Evolutionary conservation across 1,284 basidiomycete genomes (phyloP).

Genomic region (Cryptococcus sp.): DNA sequence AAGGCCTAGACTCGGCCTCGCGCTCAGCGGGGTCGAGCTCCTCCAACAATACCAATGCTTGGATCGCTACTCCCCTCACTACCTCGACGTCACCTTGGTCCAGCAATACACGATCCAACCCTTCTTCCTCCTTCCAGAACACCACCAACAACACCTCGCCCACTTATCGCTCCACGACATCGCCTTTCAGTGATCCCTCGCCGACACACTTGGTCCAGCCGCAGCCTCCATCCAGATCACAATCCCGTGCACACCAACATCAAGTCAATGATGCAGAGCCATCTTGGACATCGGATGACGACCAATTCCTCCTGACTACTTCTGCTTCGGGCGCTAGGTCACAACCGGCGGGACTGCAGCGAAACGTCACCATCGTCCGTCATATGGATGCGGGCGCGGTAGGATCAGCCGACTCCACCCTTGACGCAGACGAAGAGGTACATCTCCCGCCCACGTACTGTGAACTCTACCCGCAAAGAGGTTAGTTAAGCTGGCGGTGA

Average conservation of each 20-base stretch:
- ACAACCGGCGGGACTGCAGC: background rate
- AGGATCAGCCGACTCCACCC: background rate
- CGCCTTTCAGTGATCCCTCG: background rate
- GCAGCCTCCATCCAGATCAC: too few species aligned
- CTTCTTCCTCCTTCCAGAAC: background rate
- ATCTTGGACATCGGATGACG: background rate
- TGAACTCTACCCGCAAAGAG: background rate
- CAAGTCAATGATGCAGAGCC: background rate
- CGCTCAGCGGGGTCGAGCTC: background rate
- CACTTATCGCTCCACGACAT: background rate
- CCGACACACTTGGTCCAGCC: background rate
- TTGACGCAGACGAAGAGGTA: background rate
- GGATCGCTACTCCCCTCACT: background rate
- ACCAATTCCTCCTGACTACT: background rate
- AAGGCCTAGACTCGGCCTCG: too few species aligned
- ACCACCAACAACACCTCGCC: background rate
- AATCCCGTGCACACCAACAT: too few species aligned
- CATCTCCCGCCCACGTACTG: background rate
- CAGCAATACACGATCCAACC: background rate
- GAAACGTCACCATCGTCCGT: background rate
- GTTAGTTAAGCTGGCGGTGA: background rate
- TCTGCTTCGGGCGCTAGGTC: background rate
- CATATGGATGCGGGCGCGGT: background rate
- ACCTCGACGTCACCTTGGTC: background rate
- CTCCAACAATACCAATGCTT: background rate